Conservation (phyloP, 2,329 filamentous ascomycete species). For the Lasiodiplodia sp. region DNA sequence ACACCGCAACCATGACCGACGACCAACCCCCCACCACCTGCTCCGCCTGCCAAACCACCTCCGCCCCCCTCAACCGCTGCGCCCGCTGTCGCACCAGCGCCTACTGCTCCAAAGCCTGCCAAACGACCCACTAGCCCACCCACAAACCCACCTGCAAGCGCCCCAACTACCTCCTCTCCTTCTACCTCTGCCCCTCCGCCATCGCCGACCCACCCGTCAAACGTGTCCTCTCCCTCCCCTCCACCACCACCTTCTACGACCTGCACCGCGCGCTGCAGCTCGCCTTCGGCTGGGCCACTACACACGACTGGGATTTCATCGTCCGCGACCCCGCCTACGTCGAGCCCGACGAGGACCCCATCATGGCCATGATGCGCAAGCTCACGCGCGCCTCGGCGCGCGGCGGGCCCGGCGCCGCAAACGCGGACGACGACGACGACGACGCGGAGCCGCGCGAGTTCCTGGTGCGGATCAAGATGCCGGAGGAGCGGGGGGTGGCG, state of each 20-base stretch:
- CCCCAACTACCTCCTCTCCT: slow-evolving; percentile 38
- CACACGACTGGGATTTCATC: slow-evolving; percentile 38
- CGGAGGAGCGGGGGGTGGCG: no score
- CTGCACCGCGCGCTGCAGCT: slow-evolving; percentile 39
- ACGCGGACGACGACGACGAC: no score
- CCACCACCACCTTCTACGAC: slow-evolving; percentile 34
- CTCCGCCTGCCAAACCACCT: not conserved
- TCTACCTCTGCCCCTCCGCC: slow-evolving; percentile 32
- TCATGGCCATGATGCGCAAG: not conserved
- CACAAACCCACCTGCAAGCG: slow-evolving; percentile 32
- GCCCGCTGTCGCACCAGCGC: not conserved
- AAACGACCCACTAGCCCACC: not conserved
- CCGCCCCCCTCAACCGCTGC: not conserved
- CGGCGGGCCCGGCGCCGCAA: no score
- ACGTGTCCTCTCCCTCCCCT: slow-evolving; percentile 38
- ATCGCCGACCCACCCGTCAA: slow-evolving; percentile 36
- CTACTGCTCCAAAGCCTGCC: slow-evolving; percentile 10
- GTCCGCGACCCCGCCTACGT: slow-evolving; percentile 27
- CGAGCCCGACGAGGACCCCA: slow-evolving; percentile 3
- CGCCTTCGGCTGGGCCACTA: slow-evolving; percentile 39
- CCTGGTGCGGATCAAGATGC: not conserved
- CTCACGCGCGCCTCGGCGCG: no score
- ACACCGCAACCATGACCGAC: not conserved
- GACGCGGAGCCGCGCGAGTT: not conserved
- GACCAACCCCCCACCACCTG: not conserved